Evolutionary conservation across 2,329 filamentous ascomycete species (phyloP), one percentile per base, ranked within the genome.

Genomic region (Clarireedia paspali): DNA sequence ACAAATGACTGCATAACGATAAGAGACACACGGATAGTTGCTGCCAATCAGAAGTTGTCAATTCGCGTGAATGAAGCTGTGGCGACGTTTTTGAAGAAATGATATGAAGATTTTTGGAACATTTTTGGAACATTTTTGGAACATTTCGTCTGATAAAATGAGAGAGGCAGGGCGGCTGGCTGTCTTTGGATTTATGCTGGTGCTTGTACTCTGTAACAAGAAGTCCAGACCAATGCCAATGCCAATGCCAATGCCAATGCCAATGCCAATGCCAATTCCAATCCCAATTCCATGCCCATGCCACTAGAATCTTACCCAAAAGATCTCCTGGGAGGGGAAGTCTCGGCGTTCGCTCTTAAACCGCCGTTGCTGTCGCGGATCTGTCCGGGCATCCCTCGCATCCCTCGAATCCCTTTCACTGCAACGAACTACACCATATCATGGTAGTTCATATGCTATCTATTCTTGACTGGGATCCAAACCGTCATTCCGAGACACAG

Each of bases 41-140:
- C 38, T 40, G 17, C 51, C 51, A 53, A 53, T 53, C 20, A 45
- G 30, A 39, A 40, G 26, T 17, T 20, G 23, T 48, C 40, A 53
- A 53, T 53, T 46, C 30, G 20, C 7, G 46, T 53, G 6, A 14
- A 46, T 46, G 42, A 26, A 46, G 20, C 24, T 12, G 39, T 30
- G 50, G 42, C 34, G 39, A 14, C 15, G 30, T 34, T 12, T 12
- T 30, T 12, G 30, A 34, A 34, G 30, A 34, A 34, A 34, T 34
- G 30, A 34, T 34, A 34, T 34, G 30, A 34, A 34, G 30, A 34
- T 12, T 34, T 34, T 12, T 4, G 30, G 30, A 3, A 12, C 10
- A 14, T 34, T 34, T 34, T 12, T 4, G 30, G 30, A 3, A 12
- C 10, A 14, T 14, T 34, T 34, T 12, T 4, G 30, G 30, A 3